These are phyloP conservation scores for Metschnikowia anglica DNA, from an alignment of 805 yeast genomes.

Conservation along the genomic window DNA sequence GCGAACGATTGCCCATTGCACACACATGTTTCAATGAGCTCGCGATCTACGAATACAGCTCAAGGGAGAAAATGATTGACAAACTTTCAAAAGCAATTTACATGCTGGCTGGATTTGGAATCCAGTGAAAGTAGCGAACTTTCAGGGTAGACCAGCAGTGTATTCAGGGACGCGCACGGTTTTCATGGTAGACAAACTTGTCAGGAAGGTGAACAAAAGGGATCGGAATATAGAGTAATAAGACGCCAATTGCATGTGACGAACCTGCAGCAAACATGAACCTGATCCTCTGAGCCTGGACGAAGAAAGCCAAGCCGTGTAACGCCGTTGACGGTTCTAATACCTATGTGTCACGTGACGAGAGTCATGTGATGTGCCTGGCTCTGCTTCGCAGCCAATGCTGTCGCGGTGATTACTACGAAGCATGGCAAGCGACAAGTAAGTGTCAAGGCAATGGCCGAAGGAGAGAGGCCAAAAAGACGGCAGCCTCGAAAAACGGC, in stretches of 20 bases:
- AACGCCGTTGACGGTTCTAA: neutral
- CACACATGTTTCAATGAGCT: conserved; percentile 95
- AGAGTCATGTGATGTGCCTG: neutral
- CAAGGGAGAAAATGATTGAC: conserved; percentile 49
- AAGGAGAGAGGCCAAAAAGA: too few species aligned
- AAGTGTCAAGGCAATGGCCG: too few species aligned
- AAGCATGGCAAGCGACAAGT: neutral
- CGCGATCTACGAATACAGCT: conserved; percentile 65
- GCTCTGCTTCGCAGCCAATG: conserved; percentile 7
- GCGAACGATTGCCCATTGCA: conserved; percentile 69
- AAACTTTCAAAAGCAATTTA: conserved; percentile 70
- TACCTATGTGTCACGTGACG: neutral
- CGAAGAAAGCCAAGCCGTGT: neutral
- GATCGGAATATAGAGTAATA: too few species aligned
- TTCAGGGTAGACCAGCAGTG: too few species aligned
- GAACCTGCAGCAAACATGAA: too few species aligned
- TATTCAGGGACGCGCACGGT: too few species aligned
- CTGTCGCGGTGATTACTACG: conserved; percentile 3
- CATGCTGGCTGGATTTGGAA: conserved; percentile 86
- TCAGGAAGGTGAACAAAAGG: neutral
- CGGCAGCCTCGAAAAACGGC: too few species aligned
- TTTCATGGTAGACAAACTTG: too few species aligned
- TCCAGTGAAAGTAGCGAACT: conserved; percentile 43
- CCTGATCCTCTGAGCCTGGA: too few species aligned
- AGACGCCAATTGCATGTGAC: too few species aligned